phyloP scores from a whole-genome alignment of 2,329 filamentous ascomycete species.

The Claviceps monticola region DNA sequence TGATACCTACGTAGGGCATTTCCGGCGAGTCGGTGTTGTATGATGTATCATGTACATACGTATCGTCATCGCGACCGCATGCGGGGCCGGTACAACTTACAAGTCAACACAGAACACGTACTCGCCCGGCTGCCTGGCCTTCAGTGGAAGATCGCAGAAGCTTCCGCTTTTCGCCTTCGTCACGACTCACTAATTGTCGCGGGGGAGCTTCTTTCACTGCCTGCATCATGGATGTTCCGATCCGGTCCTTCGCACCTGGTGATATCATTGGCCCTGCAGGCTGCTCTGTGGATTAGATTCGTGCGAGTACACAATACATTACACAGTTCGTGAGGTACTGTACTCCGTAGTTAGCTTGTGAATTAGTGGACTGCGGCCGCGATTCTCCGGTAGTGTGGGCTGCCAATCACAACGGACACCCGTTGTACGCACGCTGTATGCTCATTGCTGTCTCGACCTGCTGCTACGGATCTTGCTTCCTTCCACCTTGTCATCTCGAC shows the following conservation, averaged over 20 bases:
- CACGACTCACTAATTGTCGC: background rate
- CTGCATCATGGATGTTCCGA: constrained; percentile 24
- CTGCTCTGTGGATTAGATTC: constrained; percentile 6
- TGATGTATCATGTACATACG: no score
- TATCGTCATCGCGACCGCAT: background rate
- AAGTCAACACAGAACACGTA: background rate
- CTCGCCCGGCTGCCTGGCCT: constrained; percentile 4
- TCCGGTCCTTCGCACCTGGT: constrained; percentile 12
- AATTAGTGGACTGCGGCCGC: background rate
- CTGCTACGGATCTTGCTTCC: constrained; percentile 1
- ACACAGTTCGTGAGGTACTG: background rate
- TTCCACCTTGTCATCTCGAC: constrained; percentile 13
- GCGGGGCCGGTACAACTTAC: background rate
- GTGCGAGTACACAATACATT: constrained; percentile 5
- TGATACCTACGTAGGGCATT: background rate
- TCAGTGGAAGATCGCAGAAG: constrained; percentile 4
- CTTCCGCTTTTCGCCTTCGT: constrained; percentile 6
- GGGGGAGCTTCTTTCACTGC: background rate
- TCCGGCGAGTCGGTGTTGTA: background rate
- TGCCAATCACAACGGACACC: background rate
- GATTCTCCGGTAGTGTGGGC: background rate
- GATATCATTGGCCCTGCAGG: constrained; percentile 21
- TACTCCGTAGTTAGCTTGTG: no score
- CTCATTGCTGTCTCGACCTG: background rate
- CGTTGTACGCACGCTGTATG: no score